These are phyloP conservation scores for Yarrowia divulgata DNA, from an alignment of 805 yeast genomes.

Conservation along the genomic window DNA sequence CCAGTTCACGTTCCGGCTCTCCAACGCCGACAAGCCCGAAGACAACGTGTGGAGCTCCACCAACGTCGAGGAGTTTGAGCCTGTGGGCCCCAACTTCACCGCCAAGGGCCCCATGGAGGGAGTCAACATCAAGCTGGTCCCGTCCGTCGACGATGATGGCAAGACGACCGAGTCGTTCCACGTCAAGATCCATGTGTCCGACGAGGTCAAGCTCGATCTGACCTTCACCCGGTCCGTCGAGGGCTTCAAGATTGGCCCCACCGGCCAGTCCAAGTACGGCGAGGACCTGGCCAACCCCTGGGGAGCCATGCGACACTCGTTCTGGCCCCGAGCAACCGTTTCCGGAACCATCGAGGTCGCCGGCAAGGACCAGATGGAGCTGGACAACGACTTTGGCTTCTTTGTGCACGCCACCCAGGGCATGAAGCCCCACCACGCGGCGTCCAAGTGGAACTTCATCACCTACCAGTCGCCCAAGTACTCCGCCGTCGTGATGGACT, in stretches of 20 bases:
- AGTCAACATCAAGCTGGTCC: constrained; percentile 66
- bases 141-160: constrained; percentile 59
- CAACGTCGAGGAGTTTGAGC: constrained; percentile 76
- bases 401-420: constrained; percentile 97
- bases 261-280: constrained; percentile 88
- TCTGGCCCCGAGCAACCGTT: constrained; percentile 91
- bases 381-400: constrained; percentile 62
- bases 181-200: constrained; percentile 68
- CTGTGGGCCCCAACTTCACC: constrained; percentile 76
- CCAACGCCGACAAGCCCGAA: constrained; percentile 60
- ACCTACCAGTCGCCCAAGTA: constrained; percentile 80
- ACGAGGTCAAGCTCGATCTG: constrained; percentile 75
- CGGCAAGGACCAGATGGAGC: constrained; percentile 29
- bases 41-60: constrained; percentile 89
- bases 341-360: constrained; percentile 65
- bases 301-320: constrained; percentile 96
- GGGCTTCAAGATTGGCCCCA: constrained; percentile 88
- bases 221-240: constrained; percentile 66
- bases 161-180: constrained; percentile 49
- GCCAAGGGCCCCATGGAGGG: constrained; percentile 63
- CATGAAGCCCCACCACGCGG: constrained; percentile 99
- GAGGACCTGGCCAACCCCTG: constrained; percentile 84
- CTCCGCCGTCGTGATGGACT: constrained; percentile 90
- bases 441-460: constrained; percentile 93
- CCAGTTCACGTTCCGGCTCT: constrained; percentile 89